Percentiles rank a stretch among this genome's conserved stretches.
Conservation (phyloP, 768 basidiomycete genomes). For the Rossbeevera mucosa region DNA sequence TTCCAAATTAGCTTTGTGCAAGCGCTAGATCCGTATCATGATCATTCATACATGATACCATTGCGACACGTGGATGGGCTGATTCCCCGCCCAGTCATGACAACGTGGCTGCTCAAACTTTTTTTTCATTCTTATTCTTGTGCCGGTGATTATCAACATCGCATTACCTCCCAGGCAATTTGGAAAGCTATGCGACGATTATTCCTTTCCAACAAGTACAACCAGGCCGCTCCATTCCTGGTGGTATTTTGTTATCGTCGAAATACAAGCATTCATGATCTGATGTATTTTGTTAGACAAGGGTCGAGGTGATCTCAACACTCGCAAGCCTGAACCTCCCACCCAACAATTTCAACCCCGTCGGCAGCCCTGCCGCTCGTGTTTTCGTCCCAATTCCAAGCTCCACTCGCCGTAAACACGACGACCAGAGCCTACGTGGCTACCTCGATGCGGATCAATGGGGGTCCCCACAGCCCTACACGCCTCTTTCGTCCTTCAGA, state of each 20-base stretch:
- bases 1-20: not conserved
- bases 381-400: not conserved
- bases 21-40: not conserved
- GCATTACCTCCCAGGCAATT: not conserved
- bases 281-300: not conserved
- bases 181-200: not conserved
- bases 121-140: not conserved
- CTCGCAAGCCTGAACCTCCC: not conserved
- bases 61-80: not conserved
- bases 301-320: not conserved
- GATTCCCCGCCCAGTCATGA: not conserved
- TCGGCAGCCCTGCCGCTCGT: not conserved
- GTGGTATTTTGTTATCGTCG: not conserved
- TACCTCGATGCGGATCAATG: constrained; percentile 7
- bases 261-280: not conserved
- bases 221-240: not conserved
- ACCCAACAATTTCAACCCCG: not conserved
- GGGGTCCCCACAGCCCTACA: constrained; percentile 11
- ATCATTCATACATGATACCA: not conserved
- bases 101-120: not conserved
- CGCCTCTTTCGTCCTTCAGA: constrained; percentile 11
- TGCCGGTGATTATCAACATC: constrained; percentile 1
- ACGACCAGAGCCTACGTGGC: not conserved
- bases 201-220: not conserved
- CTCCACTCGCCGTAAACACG: constrained; percentile 1